Evolutionary conservation across 2,329 filamentous ascomycete species (phyloP).

Genomic region (Fusarium longipes): DNA sequence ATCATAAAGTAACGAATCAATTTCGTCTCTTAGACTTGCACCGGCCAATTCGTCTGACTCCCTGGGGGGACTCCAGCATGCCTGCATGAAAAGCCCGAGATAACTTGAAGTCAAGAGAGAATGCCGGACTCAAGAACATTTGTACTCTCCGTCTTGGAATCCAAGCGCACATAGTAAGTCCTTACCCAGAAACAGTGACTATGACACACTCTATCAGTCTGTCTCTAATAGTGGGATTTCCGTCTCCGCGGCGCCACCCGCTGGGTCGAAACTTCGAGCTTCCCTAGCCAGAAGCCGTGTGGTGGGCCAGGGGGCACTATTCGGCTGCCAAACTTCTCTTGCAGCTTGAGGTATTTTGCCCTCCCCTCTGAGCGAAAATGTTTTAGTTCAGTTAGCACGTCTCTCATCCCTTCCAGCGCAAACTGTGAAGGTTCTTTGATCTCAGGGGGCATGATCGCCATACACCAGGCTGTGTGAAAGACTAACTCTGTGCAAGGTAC

Average conservation of each 20-base stretch:
- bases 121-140: neutral
- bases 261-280: slow-evolving; percentile 33
- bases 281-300: slow-evolving; percentile 55
- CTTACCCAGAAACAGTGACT: neutral
- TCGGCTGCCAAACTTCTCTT: slow-evolving; percentile 6
- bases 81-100: no score
- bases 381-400: slow-evolving; percentile 58
- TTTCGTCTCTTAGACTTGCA: no score
- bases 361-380: slow-evolving; percentile 52
- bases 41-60: no score
- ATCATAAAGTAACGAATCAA: no score
- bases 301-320: slow-evolving; percentile 34
- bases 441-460: slow-evolving; percentile 55
- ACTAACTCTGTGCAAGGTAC: slow-evolving; percentile 59
- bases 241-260: slow-evolving; percentile 4
- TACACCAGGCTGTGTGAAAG: slow-evolving; percentile 65
- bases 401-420: slow-evolving; percentile 55
- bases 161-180: neutral
- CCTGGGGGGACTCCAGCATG: neutral
- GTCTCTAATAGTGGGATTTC: slow-evolving; percentile 26
- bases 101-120: neutral
- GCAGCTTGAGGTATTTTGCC: slow-evolving; percentile 42
- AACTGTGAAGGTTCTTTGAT: slow-evolving; percentile 45
- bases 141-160: neutral
- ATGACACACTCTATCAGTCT: neutral